Base-by-base conservation (phyloP, 1,139 yeast species). In the Yamadazyma taylorii region DNA sequence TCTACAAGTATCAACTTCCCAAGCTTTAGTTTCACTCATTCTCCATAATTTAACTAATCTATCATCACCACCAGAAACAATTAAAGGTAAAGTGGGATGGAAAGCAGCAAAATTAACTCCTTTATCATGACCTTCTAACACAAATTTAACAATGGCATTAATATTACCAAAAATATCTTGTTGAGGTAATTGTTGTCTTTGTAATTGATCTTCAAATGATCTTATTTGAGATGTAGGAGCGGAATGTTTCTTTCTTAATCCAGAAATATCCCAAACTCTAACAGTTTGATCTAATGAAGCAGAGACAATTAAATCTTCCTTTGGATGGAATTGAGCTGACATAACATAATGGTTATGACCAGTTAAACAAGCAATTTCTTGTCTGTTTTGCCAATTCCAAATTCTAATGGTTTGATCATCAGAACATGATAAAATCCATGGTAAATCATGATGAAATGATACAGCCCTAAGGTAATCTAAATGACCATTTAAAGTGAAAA, bases 381-480 rank as follows among this genome's bases (percentile, higher is more conserved):
- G 95, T 52, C 98, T 83, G 60, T 90, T 90, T 69, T 94, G 98
- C 98, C 98, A 94, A 67, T 94, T 94, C 99, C 99, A 94, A 52
- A 94, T 92, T 58, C 98, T 78, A 50, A 94, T 89, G 31, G 99
- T 94, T 67, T 94, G 98, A 70, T 94, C 99, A 61, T 94, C 99
- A 28, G 97, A 88, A 47, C 95, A 85, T 16, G 97, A 85, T 45
- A 94, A 79, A 56, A 94, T 85, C 98, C 98, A 94, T 9, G 99
- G 99, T 58, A 94, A 75, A 58, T 90, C 97, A 55, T 82, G 85
- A 66, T 94, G 99, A 78, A 94, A 94, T 48, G 82, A 86, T 30
- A 89, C 97, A 9, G 95, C 86, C 60, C 99, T 79, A 41, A 92
- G 87, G 61, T 90, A 94, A 66, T 94, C 99, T 66, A 92, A 76